Conservation (phyloP, 2,329 filamentous ascomycete genomes). For the Myrmaecium sp. region DNA sequence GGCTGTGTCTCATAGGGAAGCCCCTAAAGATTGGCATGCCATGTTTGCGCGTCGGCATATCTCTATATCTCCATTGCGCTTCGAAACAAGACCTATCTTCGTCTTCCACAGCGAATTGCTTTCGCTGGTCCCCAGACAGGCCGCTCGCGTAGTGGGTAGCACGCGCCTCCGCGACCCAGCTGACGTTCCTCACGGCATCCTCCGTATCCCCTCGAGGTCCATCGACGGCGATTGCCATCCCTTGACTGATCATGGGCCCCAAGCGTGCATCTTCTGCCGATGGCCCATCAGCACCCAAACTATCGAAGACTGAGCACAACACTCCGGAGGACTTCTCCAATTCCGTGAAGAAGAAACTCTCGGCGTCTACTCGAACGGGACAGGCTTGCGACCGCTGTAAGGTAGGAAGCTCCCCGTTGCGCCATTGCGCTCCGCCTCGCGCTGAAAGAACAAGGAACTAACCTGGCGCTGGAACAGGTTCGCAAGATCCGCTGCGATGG, state of each 20-base stretch:
- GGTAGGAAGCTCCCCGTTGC: slow-evolving; percentile 30
- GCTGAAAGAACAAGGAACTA: slow-evolving; percentile 1
- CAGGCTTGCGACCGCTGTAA: slow-evolving; percentile 85
- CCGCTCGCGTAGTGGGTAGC: no score
- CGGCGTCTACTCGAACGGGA: slow-evolving; percentile 46
- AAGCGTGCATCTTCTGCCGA: slow-evolving; percentile 4
- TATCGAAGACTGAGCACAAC: slow-evolving; percentile 17
- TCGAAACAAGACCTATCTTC: no score
- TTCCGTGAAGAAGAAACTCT: slow-evolving; percentile 33
- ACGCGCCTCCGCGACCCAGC: no score
- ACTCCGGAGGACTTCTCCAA: slow-evolving; percentile 16
- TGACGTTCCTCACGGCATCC: no score
- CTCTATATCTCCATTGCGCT: no score
- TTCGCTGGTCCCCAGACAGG: no score
- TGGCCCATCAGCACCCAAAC: slow-evolving; percentile 8
- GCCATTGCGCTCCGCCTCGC: slow-evolving; percentile 1
- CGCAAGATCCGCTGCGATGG: slow-evolving; percentile 82
- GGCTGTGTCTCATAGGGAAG: no score
- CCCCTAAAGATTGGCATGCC: no score
- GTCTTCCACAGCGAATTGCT: no score
- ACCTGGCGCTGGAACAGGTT: slow-evolving; percentile 33
- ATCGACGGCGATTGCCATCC: not conserved
- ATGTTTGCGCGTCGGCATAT: no score
- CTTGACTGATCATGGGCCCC: slow-evolving; percentile 5
- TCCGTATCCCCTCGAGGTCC: slow-evolving; percentile 3